These are phyloP conservation scores for Aeschynomene evenia DNA, from an alignment of 306 rosid species.

Conservation along the genomic window DNA sequence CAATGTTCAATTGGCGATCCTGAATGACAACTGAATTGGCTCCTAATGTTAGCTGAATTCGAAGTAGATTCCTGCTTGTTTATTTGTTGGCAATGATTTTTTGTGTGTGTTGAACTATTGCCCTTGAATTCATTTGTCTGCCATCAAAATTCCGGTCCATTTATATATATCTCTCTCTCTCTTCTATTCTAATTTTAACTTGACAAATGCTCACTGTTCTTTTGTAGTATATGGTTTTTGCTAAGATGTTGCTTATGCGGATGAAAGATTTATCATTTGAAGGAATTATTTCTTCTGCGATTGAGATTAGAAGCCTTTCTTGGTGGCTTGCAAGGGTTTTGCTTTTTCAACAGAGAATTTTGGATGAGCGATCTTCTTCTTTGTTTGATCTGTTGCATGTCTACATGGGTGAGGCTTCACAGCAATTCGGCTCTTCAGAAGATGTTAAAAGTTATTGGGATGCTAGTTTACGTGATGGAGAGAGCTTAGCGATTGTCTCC, in stretches of 20 bases:
- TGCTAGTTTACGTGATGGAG: conserved; percentile 44
- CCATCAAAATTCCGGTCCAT: neutral
- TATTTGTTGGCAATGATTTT: neutral
- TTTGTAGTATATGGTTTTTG: conserved; percentile 77
- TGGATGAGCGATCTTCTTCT: conserved; percentile 78
- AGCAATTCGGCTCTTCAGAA: conserved; percentile 58
- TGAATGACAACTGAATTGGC: neutral
- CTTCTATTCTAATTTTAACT: neutral
- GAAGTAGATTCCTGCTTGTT: neutral
- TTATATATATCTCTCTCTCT: neutral
- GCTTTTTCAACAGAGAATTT: conserved; percentile 75
- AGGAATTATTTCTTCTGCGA: conserved; percentile 33
- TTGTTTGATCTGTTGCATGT: conserved; percentile 75
- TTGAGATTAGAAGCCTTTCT: conserved; percentile 59
- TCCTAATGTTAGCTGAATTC: neutral
- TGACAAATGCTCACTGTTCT: conserved; percentile 6
- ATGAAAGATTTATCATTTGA: conserved; percentile 57
- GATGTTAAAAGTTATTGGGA: conserved; percentile 63
- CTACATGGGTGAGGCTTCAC: conserved; percentile 47
- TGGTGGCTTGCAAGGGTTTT: conserved; percentile 89
- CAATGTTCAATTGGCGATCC: neutral
- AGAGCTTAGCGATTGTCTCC: conserved; percentile 59
- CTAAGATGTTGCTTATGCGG: conserved; percentile 77
- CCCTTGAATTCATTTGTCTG: neutral
- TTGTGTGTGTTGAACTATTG: neutral